phyloP scores from a whole-genome alignment of 495 filamentous ascomycete genomes.

The Neurospora tetrasperma region DNA sequence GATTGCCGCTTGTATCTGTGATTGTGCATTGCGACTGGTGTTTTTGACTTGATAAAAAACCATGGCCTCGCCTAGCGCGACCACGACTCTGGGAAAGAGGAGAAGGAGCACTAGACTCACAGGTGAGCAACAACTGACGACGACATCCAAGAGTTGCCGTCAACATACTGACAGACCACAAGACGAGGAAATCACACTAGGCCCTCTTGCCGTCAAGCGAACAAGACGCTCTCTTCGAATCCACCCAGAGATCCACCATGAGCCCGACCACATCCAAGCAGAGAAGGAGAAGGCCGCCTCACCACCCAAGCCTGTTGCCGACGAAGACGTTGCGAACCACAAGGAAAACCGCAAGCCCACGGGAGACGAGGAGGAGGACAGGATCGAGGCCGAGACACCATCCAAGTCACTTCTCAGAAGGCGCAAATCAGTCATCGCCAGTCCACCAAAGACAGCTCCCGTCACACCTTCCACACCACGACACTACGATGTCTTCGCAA shows the following conservation, averaged over 20 bases:
- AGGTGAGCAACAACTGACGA: conserved; percentile 40
- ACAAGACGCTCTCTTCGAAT: conserved; percentile 40
- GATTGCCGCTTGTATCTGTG: neutral
- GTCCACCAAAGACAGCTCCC: conserved; percentile 18
- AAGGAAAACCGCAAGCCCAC: neutral
- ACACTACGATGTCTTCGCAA: conserved; percentile 40
- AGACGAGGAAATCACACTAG: conserved; percentile 17
- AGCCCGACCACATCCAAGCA: neutral
- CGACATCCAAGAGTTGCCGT: conserved; percentile 6
- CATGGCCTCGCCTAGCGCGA: conserved; percentile 26
- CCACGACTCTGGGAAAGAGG: conserved; percentile 64
- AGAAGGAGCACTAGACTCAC: conserved; percentile 43
- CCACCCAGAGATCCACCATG: neutral
- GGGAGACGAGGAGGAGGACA: neutral
- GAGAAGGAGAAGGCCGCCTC: conserved; percentile 43
- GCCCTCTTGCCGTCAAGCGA: conserved; percentile 44
- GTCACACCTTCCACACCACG: conserved; percentile 59
- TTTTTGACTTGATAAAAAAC: conserved; percentile 31
- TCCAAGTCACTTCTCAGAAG: neutral
- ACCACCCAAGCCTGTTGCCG: conserved; percentile 16
- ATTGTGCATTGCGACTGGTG: conserved; percentile 11
- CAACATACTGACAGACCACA: conserved; percentile 21
- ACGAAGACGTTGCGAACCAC: neutral
- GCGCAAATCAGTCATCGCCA: neutral
- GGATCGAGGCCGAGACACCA: neutral